Percentiles rank a stretch among this genome's conserved stretches.
phyloP scores from a whole-genome alignment of 176 grass and related monocot genomes.

The Cocos nucifera region DNA sequence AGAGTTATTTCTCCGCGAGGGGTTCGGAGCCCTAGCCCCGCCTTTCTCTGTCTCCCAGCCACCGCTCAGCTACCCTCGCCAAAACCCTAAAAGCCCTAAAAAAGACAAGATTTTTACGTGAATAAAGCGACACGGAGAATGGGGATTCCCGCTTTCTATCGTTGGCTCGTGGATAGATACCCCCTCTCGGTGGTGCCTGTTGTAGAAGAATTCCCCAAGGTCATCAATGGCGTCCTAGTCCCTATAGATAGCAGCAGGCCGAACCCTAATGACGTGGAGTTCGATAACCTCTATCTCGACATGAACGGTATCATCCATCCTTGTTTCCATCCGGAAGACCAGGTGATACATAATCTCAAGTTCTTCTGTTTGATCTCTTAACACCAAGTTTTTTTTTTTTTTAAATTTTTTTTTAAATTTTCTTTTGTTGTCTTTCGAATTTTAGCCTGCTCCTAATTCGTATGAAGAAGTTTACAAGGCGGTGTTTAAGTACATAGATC shows the following conservation, averaged over 20 bases:
- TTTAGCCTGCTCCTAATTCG: constrained; percentile 27
- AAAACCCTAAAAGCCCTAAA: too few species aligned
- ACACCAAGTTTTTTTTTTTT: too few species aligned
- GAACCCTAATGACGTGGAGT: constrained; percentile 39
- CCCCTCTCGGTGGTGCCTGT: constrained; percentile 24
- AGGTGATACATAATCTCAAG: constrained; percentile 6
- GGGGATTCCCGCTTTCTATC: constrained; percentile 41
- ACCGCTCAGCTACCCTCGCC: too few species aligned
- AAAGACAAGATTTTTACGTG: too few species aligned
- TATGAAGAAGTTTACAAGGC: constrained; percentile 50
- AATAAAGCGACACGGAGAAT: background rate
- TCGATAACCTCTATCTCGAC: constrained; percentile 51
- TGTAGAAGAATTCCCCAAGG: constrained; percentile 6
- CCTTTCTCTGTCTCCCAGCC: too few species aligned
- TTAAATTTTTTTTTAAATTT: too few species aligned
- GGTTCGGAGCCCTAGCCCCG: too few species aligned
- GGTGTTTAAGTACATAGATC: constrained; percentile 55
- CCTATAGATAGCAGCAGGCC: constrained; percentile 24
- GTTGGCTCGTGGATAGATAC: constrained; percentile 26
- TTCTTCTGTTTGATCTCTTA: too few species aligned
- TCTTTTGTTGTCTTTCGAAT: too few species aligned
- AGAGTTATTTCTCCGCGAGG: too few species aligned
- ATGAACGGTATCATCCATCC: constrained; percentile 43
- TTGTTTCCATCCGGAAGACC: constrained; percentile 41
- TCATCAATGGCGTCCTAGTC: constrained; percentile 26